Evolutionary conservation across 2,329 filamentous ascomycete species (phyloP).

Genomic region (Lecanicillium sp.): DNA sequence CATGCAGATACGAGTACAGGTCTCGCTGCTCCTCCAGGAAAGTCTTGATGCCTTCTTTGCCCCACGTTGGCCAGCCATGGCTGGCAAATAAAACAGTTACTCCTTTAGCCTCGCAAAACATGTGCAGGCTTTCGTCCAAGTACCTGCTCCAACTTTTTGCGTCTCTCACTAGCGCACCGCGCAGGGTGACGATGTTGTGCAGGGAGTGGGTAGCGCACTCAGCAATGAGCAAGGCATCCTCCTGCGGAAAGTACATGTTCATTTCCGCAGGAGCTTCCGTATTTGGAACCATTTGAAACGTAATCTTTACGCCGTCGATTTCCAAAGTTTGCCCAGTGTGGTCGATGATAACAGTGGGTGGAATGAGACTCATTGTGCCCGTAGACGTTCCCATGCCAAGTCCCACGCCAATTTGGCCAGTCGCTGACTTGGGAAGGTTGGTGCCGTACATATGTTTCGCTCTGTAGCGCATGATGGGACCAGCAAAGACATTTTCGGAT

Average conservation of each 20-base stretch:
- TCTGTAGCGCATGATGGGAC: slow-evolving; percentile 29
- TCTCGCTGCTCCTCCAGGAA: slow-evolving; percentile 28
- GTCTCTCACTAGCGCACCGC: slow-evolving; percentile 32
- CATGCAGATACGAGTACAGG: slow-evolving; percentile 29
- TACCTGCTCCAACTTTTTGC: slow-evolving; percentile 30
- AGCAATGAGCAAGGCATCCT: slow-evolving; percentile 26
- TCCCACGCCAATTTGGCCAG: slow-evolving; percentile 28
- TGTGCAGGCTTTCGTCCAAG: slow-evolving; percentile 25
- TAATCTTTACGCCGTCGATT: slow-evolving; percentile 27
- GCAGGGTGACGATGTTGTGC: slow-evolving; percentile 33
- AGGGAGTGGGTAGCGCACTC: slow-evolving; percentile 30
- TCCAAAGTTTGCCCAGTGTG: slow-evolving; percentile 20
- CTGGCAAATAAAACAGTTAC: slow-evolving; percentile 23
- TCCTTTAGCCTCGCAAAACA: slow-evolving; percentile 23
- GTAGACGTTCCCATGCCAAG: slow-evolving; percentile 24
- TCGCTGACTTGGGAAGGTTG: slow-evolving; percentile 17
- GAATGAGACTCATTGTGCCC: slow-evolving; percentile 23
- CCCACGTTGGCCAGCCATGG: slow-evolving; percentile 37
- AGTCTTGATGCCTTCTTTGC: slow-evolving; percentile 14
- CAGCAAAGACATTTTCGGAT: slow-evolving; percentile 30
- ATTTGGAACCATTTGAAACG: slow-evolving; percentile 31
- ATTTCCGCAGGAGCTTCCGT: slow-evolving; percentile 35
- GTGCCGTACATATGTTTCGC: slow-evolving; percentile 32
- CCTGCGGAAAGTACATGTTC: slow-evolving; percentile 30
- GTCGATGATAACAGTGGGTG: slow-evolving; percentile 24